Base-by-base conservation (phyloP, 1,284 basidiomycete genomes). In the Lignosus rhinocerotis region DNA sequence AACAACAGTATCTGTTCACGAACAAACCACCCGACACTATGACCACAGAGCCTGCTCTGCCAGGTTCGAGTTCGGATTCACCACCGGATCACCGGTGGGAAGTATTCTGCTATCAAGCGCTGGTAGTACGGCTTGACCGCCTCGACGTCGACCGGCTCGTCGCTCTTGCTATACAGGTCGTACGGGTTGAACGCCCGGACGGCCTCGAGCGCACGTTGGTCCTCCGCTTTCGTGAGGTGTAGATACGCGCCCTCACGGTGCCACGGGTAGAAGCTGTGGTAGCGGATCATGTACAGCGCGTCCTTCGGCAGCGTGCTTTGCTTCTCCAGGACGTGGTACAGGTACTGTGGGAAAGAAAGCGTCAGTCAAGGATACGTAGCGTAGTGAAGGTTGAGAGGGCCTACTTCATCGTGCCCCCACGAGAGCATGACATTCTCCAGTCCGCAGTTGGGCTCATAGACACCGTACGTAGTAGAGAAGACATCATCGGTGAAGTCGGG, bases 241-340 rank as follows among this genome's bases (percentile, higher is more conserved):
- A 74, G 70, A 76, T 95, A 96, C 0, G 92, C 93, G 59, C 82
- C 83, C 70, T 93, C 92, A 51, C 91, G 83, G 73, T 94, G 92
- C 92, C 93, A 95, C 76, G 94, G 93, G 78, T 96, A 96, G 80
- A 96, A 96, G 66, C 89, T 92, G 77, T 96, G 94, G 74, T 93
- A 96, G 30, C 94, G 86, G 69, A 96, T 93, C 94, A 96, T 96
- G 30, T 90, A 87, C 38, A 96, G 80, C 0, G 82, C 94, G 67
- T 92, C 93, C 54, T 84, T 81, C 0, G 94, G 94, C 0, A 96
- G 85, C n/a, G 80, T 81, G 67, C 83, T 85, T 70, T 92, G 90
- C 64, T 86, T 85, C 72, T 90, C 91, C 55, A 91, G 74, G 60
- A 92, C 86, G 63, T 88, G 77, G 71, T 91, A 92, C 8, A 92